Percentiles rank a stretch among this genome's conserved stretches.
Conservation (phyloP, 441 rosid species). For the Dalechampia spathulata region DNA sequence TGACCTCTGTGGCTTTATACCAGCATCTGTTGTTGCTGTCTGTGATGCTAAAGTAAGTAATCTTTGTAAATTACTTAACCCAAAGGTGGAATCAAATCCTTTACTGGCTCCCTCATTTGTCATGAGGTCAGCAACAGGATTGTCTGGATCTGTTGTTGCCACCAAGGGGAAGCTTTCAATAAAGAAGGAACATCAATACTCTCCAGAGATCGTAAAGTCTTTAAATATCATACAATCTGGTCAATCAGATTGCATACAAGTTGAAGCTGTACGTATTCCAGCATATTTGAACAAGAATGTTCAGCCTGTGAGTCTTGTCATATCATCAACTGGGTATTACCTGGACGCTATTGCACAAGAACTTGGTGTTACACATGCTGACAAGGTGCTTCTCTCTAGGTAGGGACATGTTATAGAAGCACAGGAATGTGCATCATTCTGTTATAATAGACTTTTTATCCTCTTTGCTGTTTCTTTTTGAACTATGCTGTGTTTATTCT, state of each 20-base stretch:
- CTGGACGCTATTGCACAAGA: constrained; percentile 65
- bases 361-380: constrained; percentile 58
- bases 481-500: constrained; percentile 20
- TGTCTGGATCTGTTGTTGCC: constrained; percentile 38
- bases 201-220: constrained; percentile 41
- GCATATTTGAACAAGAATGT: constrained; percentile 36
- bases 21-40: constrained; percentile 68
- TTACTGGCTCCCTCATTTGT: constrained; percentile 47
- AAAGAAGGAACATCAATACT: constrained; percentile 47
- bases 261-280: constrained; percentile 51
- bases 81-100: constrained; percentile 60
- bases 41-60: constrained; percentile 58
- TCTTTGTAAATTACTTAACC: constrained; percentile 61
- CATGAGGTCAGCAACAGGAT: constrained; percentile 57
- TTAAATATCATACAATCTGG: constrained; percentile 31
- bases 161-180: constrained; percentile 45
- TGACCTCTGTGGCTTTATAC: constrained; percentile 54
- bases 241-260: constrained; percentile 19
- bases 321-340: constrained; percentile 49
- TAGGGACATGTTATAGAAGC: constrained; percentile 21
- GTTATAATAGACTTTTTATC: background rate
- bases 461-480: background rate
- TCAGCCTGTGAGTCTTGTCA: constrained; percentile 36
- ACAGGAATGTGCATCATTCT: background rate
- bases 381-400: constrained; percentile 73